Evolutionary conservation across 176 grass and related monocot species (phyloP), one percentile per base, ranked within the genome.

Genomic region (Phyllostachys edulis): DNA sequence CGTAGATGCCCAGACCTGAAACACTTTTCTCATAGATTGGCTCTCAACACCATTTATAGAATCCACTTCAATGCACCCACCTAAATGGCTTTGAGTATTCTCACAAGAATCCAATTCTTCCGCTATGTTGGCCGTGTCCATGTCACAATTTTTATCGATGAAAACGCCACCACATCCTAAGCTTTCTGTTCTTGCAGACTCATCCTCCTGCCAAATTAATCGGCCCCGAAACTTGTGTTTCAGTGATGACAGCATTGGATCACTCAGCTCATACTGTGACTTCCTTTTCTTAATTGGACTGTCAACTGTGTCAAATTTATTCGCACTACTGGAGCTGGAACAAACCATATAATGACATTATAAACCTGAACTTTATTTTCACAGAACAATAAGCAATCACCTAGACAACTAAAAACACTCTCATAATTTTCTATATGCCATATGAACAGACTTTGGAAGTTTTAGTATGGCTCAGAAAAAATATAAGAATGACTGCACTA

Each of bases 271-370:
- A 69, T 82, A 80, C n/a, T 44, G 87, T 68, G 89, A 81, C 77
- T 94, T 94, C 62, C 94, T 88, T 86, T 94, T 94, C 88, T 92
- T 97, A 63, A 38, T 54, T 67, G 88, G 80, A 36, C 72, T 79
- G 44, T 69, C 46, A 24, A 85, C 24, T 69, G 39, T n/a, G 41
- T 68, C 75, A 81, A 51, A 6, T 86, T 84, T 88, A 52, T 82
- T 83, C 11, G 61, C 40, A 41, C 63, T 80, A 32, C 54, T 71
- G 59, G 64, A 90, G 61, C 85, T 94, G 85, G 63, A 83, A 78
- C 20, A 87, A 37, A 73, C 4, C 27, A 17, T 73, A 72, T 47
- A 17, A 78, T 15, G 61, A 59, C 9, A 41, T 86, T 72, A 86
- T 32, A 83, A 72, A 77, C 38, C 50, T 77, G 16, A 86, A 56